A percentile compares a stretch with the other conserved stretches of the same genome.
These are phyloP conservation scores for Saturnispora serradocipensis DNA, from an alignment of 805 yeast genomes.

Conservation along the genomic window DNA sequence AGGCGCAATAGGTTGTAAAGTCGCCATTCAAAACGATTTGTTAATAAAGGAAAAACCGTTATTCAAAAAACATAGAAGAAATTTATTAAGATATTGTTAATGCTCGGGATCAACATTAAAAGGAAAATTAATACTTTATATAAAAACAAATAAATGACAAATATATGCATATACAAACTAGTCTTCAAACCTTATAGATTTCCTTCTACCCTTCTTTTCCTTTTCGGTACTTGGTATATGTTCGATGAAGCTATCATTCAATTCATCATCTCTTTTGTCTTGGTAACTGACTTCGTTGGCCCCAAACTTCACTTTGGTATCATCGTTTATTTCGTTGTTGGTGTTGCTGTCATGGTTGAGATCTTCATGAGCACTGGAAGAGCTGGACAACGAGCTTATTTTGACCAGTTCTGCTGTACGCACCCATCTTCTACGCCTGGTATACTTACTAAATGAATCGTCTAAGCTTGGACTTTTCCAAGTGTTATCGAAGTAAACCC, in stretches of 20 bases:
- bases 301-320: conserved; percentile 4
- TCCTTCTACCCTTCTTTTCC: not conserved
- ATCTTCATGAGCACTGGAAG: not conserved
- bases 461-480: conserved; percentile 90
- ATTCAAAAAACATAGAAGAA: not conserved
- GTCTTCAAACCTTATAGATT: conserved; percentile 4
- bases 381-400: conserved; percentile 1
- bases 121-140: not conserved
- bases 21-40: not conserved
- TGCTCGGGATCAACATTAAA: not conserved
- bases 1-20: not conserved
- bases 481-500: conserved; percentile 80
- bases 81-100: not conserved
- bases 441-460: conserved; percentile 81
- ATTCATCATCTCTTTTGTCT: not conserved
- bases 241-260: not conserved
- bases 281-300: not conserved
- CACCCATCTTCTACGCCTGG: conserved; percentile 93
- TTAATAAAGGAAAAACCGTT: not conserved
- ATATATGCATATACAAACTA: not conserved
- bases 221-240: not conserved
- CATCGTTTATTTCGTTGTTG: not conserved
- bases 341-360: not conserved
- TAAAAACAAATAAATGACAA: not conserved
- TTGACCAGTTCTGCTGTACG: conserved; percentile 81